Evolutionary conservation across 2,329 filamentous ascomycete species (phyloP).

Genomic region (Tolypocladium guangdongense): DNA sequence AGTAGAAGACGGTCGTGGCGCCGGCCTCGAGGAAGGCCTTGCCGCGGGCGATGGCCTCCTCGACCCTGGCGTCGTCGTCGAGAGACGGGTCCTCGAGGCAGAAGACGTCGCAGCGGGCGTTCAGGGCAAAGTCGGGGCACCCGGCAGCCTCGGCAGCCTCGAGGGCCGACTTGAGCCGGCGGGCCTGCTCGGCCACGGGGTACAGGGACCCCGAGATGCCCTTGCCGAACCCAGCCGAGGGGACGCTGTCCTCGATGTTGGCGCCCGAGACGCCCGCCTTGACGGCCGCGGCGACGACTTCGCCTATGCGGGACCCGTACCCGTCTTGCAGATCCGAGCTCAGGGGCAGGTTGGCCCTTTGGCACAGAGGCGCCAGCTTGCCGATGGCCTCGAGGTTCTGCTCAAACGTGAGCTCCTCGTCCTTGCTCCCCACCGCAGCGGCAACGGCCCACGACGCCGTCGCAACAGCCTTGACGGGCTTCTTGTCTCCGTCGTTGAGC

Average conservation of each 20-base stretch:
- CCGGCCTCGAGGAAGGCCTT: slow-evolving; percentile 47
- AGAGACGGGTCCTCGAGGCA: slow-evolving; percentile 17
- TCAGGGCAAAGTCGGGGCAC: slow-evolving; percentile 44
- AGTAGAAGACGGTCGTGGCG: slow-evolving; percentile 49
- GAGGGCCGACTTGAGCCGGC: slow-evolving; percentile 32
- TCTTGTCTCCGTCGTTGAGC: slow-evolving; percentile 22
- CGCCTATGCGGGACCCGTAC: slow-evolving; percentile 35
- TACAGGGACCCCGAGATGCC: slow-evolving; percentile 21
- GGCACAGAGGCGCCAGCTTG: slow-evolving; percentile 31
- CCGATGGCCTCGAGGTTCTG: slow-evolving; percentile 38
- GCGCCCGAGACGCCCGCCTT: slow-evolving; percentile 41
- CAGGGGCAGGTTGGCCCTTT: slow-evolving; percentile 32
- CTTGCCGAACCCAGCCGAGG: slow-evolving; percentile 21
- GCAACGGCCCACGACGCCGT: slow-evolving; percentile 42
- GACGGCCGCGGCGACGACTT: slow-evolving; percentile 34
- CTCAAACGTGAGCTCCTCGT: slow-evolving; percentile 37
- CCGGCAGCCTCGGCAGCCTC: slow-evolving; percentile 32
- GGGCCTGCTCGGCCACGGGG: slow-evolving; percentile 32
- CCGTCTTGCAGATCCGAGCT: slow-evolving; percentile 52
- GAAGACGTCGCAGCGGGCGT: slow-evolving; percentile 46
- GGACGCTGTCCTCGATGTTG: slow-evolving; percentile 46
- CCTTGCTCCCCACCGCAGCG: slow-evolving; percentile 28
- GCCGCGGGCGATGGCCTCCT: slow-evolving; percentile 41
- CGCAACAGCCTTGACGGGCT: slow-evolving; percentile 32
- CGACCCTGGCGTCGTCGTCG: slow-evolving; percentile 23